Evolutionary conservation across 441 rosid genomes (phyloP).

Genomic region (Macaranga tanarius): DNA sequence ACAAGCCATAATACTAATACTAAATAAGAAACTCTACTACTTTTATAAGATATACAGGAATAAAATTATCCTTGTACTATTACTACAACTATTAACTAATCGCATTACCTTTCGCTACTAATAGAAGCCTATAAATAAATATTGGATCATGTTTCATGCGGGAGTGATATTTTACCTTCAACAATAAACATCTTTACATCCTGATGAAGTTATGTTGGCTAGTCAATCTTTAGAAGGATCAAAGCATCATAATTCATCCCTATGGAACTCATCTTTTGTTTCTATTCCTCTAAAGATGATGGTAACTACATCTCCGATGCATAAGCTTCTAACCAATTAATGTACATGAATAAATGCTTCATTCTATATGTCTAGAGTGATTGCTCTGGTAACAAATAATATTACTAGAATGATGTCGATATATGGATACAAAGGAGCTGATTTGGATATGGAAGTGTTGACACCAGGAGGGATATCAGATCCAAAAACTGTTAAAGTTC

Average conservation of each 20-base stretch:
- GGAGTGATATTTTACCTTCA: constrained; percentile 18
- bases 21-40: constrained; percentile 16
- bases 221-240: constrained; percentile 18
- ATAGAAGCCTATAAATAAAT: constrained; percentile 19
- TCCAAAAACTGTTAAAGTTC: constrained; percentile 44
- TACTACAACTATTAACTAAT: constrained; percentile 13
- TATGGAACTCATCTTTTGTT: constrained; percentile 15
- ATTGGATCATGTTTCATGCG: constrained; percentile 17
- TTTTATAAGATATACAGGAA: constrained; percentile 18
- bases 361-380: constrained; percentile 40
- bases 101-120: not conserved
- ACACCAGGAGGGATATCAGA: constrained; percentile 47
- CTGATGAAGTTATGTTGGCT: constrained; percentile 22
- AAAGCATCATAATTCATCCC: not conserved
- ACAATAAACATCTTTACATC: constrained; percentile 29
- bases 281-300: constrained; percentile 18
- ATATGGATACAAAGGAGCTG: constrained; percentile 35
- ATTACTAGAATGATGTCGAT: constrained; percentile 36
- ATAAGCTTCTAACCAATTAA: constrained; percentile 17
- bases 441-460: constrained; percentile 50
- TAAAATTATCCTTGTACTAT: constrained; percentile 24
- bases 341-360: constrained; percentile 19
- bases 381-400: constrained; percentile 32
- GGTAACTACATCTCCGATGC: constrained; percentile 19
- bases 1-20: constrained; percentile 6